Percentiles rank a stretch among this genome's conserved stretches.
phyloP scores from a whole-genome alignment of 2,329 filamentous ascomycete species.

The Dothideomycetes sp. region DNA sequence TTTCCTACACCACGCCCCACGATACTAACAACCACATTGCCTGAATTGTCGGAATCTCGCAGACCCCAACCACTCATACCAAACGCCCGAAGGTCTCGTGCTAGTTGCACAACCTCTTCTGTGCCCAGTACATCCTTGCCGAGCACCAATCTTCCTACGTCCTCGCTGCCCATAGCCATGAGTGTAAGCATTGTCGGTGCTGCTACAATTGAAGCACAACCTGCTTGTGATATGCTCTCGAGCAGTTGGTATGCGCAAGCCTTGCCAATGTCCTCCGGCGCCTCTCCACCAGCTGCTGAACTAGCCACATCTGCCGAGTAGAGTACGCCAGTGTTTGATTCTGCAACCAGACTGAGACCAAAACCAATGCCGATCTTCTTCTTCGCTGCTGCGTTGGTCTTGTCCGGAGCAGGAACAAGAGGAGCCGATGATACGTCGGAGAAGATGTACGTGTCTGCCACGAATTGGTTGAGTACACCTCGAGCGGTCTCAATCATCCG shows the following conservation, averaged over 20 bases:
- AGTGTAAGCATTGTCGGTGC: slow-evolving; percentile 68
- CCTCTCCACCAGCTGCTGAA: slow-evolving; percentile 67
- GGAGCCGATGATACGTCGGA: slow-evolving; percentile 55
- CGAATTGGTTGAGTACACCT: slow-evolving; percentile 76
- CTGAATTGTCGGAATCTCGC: slow-evolving; percentile 54
- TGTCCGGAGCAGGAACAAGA: slow-evolving; percentile 59
- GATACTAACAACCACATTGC: slow-evolving; percentile 76
- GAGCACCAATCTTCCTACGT: slow-evolving; percentile 78
- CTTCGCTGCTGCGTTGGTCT: slow-evolving; percentile 46
- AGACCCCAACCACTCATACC: slow-evolving; percentile 87
- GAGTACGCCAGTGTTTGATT: slow-evolving; percentile 76
- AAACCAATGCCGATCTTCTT: slow-evolving; percentile 74
- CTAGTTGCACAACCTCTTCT: slow-evolving; percentile 70
- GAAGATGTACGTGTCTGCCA: slow-evolving; percentile 83
- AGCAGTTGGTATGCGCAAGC: slow-evolving; percentile 82
- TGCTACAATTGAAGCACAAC: slow-evolving; percentile 66
- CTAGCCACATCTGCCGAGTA: slow-evolving; percentile 77
- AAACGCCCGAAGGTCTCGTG: slow-evolving; percentile 78
- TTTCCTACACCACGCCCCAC: slow-evolving; percentile 92
- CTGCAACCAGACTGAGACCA: slow-evolving; percentile 80
- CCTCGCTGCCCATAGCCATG: slow-evolving; percentile 97
- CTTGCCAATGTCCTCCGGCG: slow-evolving; percentile 85
- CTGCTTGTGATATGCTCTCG: slow-evolving; percentile 71
- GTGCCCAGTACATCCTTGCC: slow-evolving; percentile 73
- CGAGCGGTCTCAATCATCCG: slow-evolving; percentile 88